Evolutionary conservation across 129 eudicot genomes (phyloP).

Genomic region (Ambrosia trifida): DNA sequence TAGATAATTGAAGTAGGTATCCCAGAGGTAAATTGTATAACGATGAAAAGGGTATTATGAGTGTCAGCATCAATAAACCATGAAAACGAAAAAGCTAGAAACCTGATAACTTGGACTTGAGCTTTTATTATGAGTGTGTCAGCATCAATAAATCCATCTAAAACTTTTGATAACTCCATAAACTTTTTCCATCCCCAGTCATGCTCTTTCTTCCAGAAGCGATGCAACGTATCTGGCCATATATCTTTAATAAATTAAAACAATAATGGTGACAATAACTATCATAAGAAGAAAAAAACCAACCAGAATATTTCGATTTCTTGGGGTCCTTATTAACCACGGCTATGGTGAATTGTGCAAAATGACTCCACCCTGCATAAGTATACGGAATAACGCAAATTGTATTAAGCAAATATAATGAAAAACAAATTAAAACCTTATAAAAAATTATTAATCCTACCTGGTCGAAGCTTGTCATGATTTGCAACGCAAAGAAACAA

Average conservation of each 20-base stretch:
- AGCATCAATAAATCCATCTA: slow-evolving; percentile 92
- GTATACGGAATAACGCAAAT: neutral
- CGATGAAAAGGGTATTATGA: neutral
- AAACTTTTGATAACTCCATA: slow-evolving; percentile 91
- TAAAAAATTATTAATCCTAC: slow-evolving; percentile 31
- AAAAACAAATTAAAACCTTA: neutral
- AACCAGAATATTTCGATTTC: slow-evolving; percentile 96
- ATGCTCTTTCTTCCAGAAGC: slow-evolving; percentile 99
- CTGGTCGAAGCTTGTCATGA: slow-evolving; percentile 99
- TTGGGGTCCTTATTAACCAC: slow-evolving; percentile 98
- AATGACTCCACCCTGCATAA: slow-evolving; percentile 93
- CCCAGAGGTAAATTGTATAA: neutral
- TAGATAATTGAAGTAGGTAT: neutral
- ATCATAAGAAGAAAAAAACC: slow-evolving; percentile 20
- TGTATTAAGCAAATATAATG: neutral
- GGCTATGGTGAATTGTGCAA: slow-evolving; percentile 96
- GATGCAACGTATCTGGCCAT: slow-evolving; percentile 83
- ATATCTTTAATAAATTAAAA: neutral
- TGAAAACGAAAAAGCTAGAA: slow-evolving; percentile 8
- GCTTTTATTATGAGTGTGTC: slow-evolving; percentile 91
- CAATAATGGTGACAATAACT: neutral
- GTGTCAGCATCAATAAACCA: neutral
- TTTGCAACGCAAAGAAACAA: slow-evolving; percentile 98
- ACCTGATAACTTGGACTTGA: slow-evolving; percentile 99
- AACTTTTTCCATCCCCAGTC: slow-evolving; percentile 99